phyloP scores from a whole-genome alignment of 2,329 filamentous ascomycete genomes.

The Ramichloridium luteum region DNA sequence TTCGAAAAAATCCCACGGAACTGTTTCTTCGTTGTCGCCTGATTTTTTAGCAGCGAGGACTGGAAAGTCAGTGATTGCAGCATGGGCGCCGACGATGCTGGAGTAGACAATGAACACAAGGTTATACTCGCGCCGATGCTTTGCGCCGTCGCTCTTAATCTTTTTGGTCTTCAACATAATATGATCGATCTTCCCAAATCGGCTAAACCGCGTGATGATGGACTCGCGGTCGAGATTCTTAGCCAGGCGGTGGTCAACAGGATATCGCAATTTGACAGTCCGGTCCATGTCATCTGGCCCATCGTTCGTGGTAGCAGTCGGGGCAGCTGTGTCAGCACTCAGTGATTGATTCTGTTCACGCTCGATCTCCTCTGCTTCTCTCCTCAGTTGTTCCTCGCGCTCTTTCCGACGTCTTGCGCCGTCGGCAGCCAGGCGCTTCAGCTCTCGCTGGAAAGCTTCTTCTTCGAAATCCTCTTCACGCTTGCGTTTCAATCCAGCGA shows the following conservation, averaged over 20 bases:
- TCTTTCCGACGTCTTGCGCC: slow-evolving; percentile 44
- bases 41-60: not conserved
- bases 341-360: slow-evolving; percentile 2
- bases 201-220: slow-evolving; percentile 36
- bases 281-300: slow-evolving; percentile 44
- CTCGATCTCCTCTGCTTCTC: slow-evolving; percentile 31
- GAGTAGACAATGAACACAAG: slow-evolving; percentile 45
- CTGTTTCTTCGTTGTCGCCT: slow-evolving; percentile 21
- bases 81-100: slow-evolving; percentile 46
- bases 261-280: slow-evolving; percentile 44
- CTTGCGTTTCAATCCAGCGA: slow-evolving; percentile 30
- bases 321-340: slow-evolving; percentile 1
- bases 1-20: slow-evolving; percentile 39
- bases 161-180: slow-evolving; percentile 46
- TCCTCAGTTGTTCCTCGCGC: slow-evolving; percentile 40
- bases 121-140: slow-evolving; percentile 24
- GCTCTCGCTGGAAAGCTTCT: slow-evolving; percentile 45
- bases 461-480: slow-evolving; percentile 37
- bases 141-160: slow-evolving; percentile 20
- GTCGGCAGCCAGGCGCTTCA: slow-evolving; percentile 34
- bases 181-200: slow-evolving; percentile 47
- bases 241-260: slow-evolving; percentile 4
- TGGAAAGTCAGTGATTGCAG: slow-evolving; percentile 40
- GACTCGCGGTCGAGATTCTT: slow-evolving; percentile 34
- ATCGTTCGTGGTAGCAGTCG: slow-evolving; percentile 6